Evolutionary conservation across 2,329 filamentous ascomycete genomes (phyloP).

Genomic region (Colletotrichum viniferum): DNA sequence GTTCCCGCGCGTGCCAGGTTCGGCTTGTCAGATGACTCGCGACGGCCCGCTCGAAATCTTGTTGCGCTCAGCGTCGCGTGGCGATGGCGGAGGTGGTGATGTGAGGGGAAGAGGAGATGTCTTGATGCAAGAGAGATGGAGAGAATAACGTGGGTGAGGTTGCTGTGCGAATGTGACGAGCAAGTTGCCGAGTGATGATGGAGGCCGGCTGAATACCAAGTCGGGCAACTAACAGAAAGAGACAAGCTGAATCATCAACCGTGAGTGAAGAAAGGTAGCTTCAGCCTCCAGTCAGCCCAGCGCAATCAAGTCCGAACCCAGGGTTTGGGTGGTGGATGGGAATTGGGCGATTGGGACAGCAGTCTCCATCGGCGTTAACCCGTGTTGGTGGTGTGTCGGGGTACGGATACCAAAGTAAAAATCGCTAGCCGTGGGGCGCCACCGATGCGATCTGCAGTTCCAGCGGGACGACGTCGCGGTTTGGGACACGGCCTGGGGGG

Average conservation of each 20-base stretch:
- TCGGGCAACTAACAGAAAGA: not conserved
- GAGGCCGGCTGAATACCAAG: not conserved
- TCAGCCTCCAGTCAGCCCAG: not conserved
- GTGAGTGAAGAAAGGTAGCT: not conserved
- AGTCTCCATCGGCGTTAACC: not conserved
- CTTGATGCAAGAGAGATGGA: not conserved
- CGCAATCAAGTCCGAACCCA: not conserved
- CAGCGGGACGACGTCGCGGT: not conserved
- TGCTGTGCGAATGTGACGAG: not conserved
- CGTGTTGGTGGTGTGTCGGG: not conserved
- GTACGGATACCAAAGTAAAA: not conserved
- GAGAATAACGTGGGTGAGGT: not conserved
- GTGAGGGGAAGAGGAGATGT: not conserved
- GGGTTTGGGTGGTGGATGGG: not conserved
- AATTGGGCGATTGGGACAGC: not conserved
- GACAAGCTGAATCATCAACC: not conserved
- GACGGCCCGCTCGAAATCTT: slow-evolving; percentile 17
- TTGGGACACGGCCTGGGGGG: not conserved
- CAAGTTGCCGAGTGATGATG: not conserved
- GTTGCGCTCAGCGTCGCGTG: not conserved
- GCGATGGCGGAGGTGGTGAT: not conserved
- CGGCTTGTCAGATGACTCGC: slow-evolving; percentile 18
- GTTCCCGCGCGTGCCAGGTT: slow-evolving; percentile 12
- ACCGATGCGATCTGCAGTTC: slow-evolving; percentile 14
- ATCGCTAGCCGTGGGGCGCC: not conserved